Evolutionary conservation across 2,329 filamentous ascomycete species (phyloP), one percentile per base, ranked within the genome.

Genomic region (Mycogone perniciosa): DNA sequence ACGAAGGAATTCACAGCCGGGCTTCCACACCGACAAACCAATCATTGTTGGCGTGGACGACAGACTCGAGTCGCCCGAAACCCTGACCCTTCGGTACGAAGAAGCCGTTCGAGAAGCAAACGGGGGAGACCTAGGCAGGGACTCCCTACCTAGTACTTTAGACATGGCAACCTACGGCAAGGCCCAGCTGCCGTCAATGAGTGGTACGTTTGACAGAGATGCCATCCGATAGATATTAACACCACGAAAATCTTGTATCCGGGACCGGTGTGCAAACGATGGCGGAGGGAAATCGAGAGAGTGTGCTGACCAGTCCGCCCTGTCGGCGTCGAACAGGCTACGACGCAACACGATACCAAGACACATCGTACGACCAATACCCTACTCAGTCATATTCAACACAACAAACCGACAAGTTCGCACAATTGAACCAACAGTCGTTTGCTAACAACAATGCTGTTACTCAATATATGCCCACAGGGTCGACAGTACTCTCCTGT

Each of bases 181-280:
- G 72, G 72, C 82, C 53, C 82, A 86, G 68, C 77, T 84, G 71
- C 77, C 85, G 69, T 86, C 85, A 68, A 80, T 91, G 74, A 86
- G 92, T 72, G 87, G 90, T 95, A 76, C 74, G 89, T 84, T 11
- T 40, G 5, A 5, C n/a, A 26, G 11, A 13, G 11, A 35, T 11
- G 11, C 33, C 33, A 11, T 35, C 33, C 33, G 7, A 8, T 35
- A 3, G 33, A 11, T 35, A 8, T 35, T 35, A 7, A 35, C 11
- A 35, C 11, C 11, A 2, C 33, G 33, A 8, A 35, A 8, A 11
- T 35, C 33, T 3, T 3, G 11, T 35, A 35, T 35, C 7, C 33
- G 33, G 3, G 20, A 42, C 10, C 11, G 26, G 44, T 13, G 67
- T 57, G 48, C 62, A 35, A 39, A 31, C 30, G 40, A 11, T 11